Conservation (phyloP, 2,329 filamentous ascomycete genomes). For the Leptosphaerulina australis region DNA sequence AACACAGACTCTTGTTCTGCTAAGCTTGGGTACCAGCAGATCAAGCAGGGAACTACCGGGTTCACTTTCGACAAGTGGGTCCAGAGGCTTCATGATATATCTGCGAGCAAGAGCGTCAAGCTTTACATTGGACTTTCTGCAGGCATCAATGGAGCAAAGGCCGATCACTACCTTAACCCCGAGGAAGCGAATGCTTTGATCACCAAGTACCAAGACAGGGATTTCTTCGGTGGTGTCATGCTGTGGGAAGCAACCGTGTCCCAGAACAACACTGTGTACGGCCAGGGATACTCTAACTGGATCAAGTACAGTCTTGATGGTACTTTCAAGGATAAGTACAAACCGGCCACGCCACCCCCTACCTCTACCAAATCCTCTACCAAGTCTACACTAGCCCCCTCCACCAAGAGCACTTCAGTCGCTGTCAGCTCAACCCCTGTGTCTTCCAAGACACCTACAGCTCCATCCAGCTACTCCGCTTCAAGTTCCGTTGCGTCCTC, state of each 20-base stretch:
- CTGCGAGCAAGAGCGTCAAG: conserved; percentile 53
- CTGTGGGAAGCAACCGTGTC: conserved; percentile 62
- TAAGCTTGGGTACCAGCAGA: conserved; percentile 44
- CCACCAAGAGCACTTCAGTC: not conserved
- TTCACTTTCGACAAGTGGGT: conserved; percentile 57
- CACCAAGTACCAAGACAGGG: conserved; percentile 38
- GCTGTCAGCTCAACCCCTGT: not conserved
- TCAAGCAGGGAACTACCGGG: conserved; percentile 34
- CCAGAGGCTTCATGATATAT: conserved; percentile 45
- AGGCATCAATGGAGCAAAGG: conserved; percentile 28
- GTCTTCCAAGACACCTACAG: not conserved
- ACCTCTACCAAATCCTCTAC: conserved; percentile 13
- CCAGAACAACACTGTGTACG: conserved; percentile 54
- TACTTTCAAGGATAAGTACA: conserved; percentile 28
- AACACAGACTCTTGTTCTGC: conserved; percentile 60
- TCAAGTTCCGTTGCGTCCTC: too few species aligned
- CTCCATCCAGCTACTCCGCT: too few species aligned
- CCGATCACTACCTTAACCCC: conserved; percentile 55
- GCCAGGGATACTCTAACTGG: conserved; percentile 54
- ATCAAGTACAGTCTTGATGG: conserved; percentile 52
- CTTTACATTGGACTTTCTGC: conserved; percentile 60
- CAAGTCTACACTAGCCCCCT: conserved; percentile 6
- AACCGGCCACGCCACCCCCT: conserved; percentile 21
- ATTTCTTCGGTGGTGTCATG: conserved; percentile 64
- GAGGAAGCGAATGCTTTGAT: conserved; percentile 55